Base-by-base conservation (phyloP, 2,329 filamentous ascomycete species). In the Alternaria atra region DNA sequence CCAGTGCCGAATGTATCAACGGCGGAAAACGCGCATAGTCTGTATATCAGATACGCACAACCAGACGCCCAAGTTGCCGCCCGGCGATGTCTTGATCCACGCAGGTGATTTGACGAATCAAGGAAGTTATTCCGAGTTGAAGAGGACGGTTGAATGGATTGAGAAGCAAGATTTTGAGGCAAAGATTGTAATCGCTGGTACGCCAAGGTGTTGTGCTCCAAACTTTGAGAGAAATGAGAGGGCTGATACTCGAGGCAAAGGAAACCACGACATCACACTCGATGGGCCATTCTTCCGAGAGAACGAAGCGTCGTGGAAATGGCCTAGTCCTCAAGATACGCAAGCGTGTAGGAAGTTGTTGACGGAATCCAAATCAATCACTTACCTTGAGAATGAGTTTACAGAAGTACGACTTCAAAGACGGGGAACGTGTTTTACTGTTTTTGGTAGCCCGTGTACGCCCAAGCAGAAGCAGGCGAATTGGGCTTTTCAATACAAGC, bases 11-110 rank as follows among this genome's bases (percentile, higher is more conserved):
- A 50, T 50, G 46, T 37, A 27, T 17, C 5, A 17, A 29, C 35
- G 35, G 47, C 66, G 66, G 46, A 77, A 72, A 57, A 89, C 90
- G 6, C 85, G 90, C 61, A 85, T 93, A 58, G 89, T 93, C 53
- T 92, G 90, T 79, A 84, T 93, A 57, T 91, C 91, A 4, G 91
- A 94, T 78, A 93, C 90, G 2, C 90, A 93, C 77, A 91, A 91
- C 73, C 84, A 84, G 56, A 80, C 80, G 5, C 84, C 85, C 13
- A 89, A 87, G 68, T 83, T 93, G 1, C 91, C 91, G 0, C 84
- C 84, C 23, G 91, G 91, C 40, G 90, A 94, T 73, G 86, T 94
- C 8, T 82, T 94, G 34, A 88, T 93, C 51, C 90, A 93, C 72
- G 90, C 91, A 1, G 91, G 91, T 6, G 91, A 94, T 73, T 77